Conservation (phyloP, 257 asterid genomes). For the Capsicum pubescens region DNA sequence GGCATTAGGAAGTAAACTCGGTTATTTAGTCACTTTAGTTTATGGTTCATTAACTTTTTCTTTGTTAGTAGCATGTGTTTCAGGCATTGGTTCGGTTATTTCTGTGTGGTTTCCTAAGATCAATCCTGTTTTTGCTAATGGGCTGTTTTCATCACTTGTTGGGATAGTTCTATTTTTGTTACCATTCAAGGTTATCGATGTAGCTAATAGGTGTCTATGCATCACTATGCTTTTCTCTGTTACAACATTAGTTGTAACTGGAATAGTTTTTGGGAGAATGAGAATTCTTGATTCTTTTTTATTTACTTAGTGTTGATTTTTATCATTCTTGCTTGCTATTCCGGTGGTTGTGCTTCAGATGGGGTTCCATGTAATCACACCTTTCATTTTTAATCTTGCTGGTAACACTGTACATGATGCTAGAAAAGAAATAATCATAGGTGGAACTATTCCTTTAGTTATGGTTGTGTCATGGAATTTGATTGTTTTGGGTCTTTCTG, state of each 20-base stretch:
- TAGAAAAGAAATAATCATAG: conserved; percentile 42
- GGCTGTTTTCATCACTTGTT: conserved; percentile 39
- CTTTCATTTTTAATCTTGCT: conserved; percentile 48
- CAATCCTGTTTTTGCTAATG: conserved; percentile 40
- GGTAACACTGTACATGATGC: conserved; percentile 44
- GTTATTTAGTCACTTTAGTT: conserved; percentile 45
- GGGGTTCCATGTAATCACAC: conserved; percentile 51
- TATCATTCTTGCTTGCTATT: conserved; percentile 45
- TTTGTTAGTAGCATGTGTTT: conserved; percentile 47
- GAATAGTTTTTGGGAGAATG: conserved; percentile 40
- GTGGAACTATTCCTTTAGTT: conserved; percentile 42
- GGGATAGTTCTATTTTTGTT: conserved; percentile 36
- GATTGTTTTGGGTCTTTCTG: conserved; percentile 46
- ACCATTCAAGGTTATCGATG: conserved; percentile 43
- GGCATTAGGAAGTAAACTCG: conserved; percentile 41
- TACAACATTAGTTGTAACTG: conserved; percentile 38
- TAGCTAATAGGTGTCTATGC: conserved; percentile 42
- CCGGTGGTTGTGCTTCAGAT: conserved; percentile 47
- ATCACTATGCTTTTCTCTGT: conserved; percentile 45
- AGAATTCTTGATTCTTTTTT: conserved; percentile 41
- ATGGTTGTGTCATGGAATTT: conserved; percentile 49
- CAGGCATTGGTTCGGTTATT: conserved; percentile 49
- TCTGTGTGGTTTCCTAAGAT: conserved; percentile 42
- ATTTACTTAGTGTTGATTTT: conserved; percentile 39
- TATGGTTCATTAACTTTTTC: conserved; percentile 47